A percentile compares a stretch with the other conserved stretches of the same genome.
Conservation (phyloP, 2,329 filamentous ascomycete species). For the Venturiaceae sp. region DNA sequence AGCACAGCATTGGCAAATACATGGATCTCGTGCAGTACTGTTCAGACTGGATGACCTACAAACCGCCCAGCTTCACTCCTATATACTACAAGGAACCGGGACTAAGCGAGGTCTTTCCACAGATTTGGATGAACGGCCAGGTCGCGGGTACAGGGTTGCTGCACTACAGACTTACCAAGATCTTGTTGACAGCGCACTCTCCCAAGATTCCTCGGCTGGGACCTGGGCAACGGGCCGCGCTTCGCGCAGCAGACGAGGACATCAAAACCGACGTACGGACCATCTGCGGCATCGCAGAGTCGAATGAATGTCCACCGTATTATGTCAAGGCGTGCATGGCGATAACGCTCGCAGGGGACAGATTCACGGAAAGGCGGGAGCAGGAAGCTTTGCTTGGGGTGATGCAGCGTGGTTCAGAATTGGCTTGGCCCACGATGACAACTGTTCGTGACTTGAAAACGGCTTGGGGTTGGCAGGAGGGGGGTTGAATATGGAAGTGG, state of each 20-base stretch:
- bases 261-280: conserved; percentile 40
- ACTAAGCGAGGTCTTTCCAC: conserved; percentile 40
- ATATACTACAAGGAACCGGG: conserved; percentile 37
- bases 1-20: conserved; percentile 28
- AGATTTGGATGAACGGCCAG: conserved; percentile 48
- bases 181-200: conserved; percentile 44
- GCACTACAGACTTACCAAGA: conserved; percentile 48
- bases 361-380: conserved; percentile 35
- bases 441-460: conserved; percentile 18
- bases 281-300: conserved; percentile 49
- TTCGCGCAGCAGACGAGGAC: conserved; percentile 30
- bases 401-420: conserved; percentile 38
- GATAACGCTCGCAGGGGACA: conserved; percentile 32
- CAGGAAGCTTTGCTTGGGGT: conserved; percentile 40
- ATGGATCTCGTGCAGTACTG: conserved; percentile 36
- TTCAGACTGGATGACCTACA: conserved; percentile 35
- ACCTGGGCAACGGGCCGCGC: conserved; percentile 23
- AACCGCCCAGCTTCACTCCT: conserved; percentile 45
- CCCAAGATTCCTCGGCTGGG: not conserved
- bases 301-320: conserved; percentile 28
- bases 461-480: not conserved
- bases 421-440: conserved; percentile 42
- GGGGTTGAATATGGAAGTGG: not conserved
- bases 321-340: conserved; percentile 18
- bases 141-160: conserved; percentile 50